A percentile compares a stretch with the other conserved stretches of the same genome.
Evolutionary conservation across 257 asterid genomes (phyloP).

Genomic region (Fraxinus americana): DNA sequence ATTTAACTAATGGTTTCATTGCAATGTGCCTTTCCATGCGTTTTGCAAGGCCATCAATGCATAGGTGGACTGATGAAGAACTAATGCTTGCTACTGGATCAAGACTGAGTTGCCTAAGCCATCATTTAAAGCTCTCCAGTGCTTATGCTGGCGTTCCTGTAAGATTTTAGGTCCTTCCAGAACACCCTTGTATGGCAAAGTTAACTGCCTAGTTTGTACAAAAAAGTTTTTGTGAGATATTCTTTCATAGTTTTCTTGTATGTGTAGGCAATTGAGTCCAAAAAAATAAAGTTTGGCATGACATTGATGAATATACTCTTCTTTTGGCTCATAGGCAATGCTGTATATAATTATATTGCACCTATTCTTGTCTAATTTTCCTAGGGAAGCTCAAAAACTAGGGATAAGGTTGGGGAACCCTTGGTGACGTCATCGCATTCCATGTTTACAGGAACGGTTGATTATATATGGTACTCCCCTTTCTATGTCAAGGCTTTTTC

Average conservation of each 20-base stretch:
- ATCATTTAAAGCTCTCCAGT: slow-evolving; percentile 62
- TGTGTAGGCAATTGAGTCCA: background rate
- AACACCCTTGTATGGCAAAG: slow-evolving; percentile 10
- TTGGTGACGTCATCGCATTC: slow-evolving; percentile 72
- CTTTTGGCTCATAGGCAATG: background rate
- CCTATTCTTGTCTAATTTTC: slow-evolving; percentile 18
- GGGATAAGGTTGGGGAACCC: slow-evolving; percentile 82
- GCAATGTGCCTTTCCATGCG: background rate
- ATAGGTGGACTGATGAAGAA: slow-evolving; percentile 78
- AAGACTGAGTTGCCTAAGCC: slow-evolving; percentile 45
- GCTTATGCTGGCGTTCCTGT: slow-evolving; percentile 76
- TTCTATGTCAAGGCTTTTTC: background rate
- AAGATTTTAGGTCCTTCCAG: slow-evolving; percentile 30
- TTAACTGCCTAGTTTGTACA: slow-evolving; percentile 17
- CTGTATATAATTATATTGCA: background rate
- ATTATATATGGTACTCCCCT: slow-evolving; percentile 75
- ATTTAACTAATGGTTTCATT: slow-evolving; percentile 8
- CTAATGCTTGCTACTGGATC: slow-evolving; percentile 82
- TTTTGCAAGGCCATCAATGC: slow-evolving; percentile 26
- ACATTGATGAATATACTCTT: background rate
- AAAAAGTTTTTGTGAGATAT: background rate
- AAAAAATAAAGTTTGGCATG: background rate
- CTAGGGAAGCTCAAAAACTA: slow-evolving; percentile 66
- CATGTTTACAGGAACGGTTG: slow-evolving; percentile 77
- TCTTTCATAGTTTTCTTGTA: slow-evolving; percentile 5